Conservation (phyloP, 768 basidiomycete genomes). For the Cystofilobasidium bisporidii region DNA sequence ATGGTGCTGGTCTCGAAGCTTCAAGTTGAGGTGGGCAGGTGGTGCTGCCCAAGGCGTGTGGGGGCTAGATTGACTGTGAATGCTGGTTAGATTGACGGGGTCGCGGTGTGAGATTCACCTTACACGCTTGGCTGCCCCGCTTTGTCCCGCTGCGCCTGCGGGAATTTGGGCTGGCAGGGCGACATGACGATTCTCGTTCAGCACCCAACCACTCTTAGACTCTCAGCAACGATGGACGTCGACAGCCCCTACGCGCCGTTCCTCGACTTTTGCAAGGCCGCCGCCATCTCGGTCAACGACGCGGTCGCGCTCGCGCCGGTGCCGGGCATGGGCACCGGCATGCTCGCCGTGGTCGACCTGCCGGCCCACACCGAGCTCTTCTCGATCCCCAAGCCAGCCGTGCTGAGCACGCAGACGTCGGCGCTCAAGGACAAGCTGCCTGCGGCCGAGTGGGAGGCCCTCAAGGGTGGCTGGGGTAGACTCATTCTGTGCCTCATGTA, state of each 20-base stretch:
- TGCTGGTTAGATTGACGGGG: no score
- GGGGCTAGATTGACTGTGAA: no score
- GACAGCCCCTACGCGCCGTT: conserved; percentile 17
- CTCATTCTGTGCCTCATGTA: conserved; percentile 94
- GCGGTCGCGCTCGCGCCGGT: conserved; percentile 9
- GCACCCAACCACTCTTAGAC: neutral
- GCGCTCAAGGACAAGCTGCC: conserved; percentile 55
- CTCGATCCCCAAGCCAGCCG: conserved; percentile 63
- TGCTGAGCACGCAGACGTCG: conserved; percentile 71
- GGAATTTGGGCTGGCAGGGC: no score
- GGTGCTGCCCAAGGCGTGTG: no score
- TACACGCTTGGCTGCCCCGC: no score
- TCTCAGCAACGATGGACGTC: conserved; percentile 12
- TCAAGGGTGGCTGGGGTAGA: conserved; percentile 61
- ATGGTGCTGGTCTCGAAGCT: no score
- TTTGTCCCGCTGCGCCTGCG: neutral
- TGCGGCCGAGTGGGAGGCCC: conserved; percentile 60
- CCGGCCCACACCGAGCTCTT: conserved; percentile 56
- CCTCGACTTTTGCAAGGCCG: conserved; percentile 11
- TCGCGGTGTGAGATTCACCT: no score
- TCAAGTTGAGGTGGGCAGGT: no score
- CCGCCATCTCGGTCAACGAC: conserved; percentile 7
- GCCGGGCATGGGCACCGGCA: conserved; percentile 25
- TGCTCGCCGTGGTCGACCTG: conserved; percentile 16
- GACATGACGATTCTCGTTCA: neutral